Evolutionary conservation across 768 basidiomycete genomes (phyloP), one percentile per base, ranked within the genome.

Genomic region (Coprinopsis cinerea): DNA sequence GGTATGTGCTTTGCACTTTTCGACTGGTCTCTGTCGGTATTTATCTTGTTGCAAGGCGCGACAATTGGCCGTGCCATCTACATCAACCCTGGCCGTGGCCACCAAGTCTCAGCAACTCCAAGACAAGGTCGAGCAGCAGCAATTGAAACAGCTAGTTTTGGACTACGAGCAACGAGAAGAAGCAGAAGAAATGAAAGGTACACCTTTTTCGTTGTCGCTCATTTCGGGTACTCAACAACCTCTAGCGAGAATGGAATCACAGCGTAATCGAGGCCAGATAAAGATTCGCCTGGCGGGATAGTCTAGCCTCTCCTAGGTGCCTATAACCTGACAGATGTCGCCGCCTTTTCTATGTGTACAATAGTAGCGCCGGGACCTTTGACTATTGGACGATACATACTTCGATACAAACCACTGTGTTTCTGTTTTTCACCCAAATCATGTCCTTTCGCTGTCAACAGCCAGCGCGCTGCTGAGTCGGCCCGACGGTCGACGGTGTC

Each of bases 41-140:
- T 52, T 15, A 57, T 53, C 23, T 59, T 37, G n/a, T 39, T 1
- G 23, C 24, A 52, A 96, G 92, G 76, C 78, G 18, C 88, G 90
- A n/a, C 82, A 90, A 60, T 75, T 99, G 39, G 85, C 91, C 41
- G 83, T 99, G 36, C 96, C 96, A 9, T 72, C 89, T 6, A 85
- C 81, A 56, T 92, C 95, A 6, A 75, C 92, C 2, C 74, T 99
- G 25, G 96, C 95, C 0, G 76, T 93, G 44, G 92, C 96, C 59
- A 94, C 93, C 1, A 82, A 86, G 25, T 81, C 88, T 1, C 91
- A 96, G 36, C 96, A 97, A 61, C 71, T 90, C 54, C 92, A 93
- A 63, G 92, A 94, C 67, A 90, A 86, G 67, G 92, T 90, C 5
- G 96, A 99, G 62, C 95, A 98, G 58, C 92, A 98, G 65, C 91